Conservation (phyloP, 2,329 filamentous ascomycete species). For the Colletotrichum sp. region DNA sequence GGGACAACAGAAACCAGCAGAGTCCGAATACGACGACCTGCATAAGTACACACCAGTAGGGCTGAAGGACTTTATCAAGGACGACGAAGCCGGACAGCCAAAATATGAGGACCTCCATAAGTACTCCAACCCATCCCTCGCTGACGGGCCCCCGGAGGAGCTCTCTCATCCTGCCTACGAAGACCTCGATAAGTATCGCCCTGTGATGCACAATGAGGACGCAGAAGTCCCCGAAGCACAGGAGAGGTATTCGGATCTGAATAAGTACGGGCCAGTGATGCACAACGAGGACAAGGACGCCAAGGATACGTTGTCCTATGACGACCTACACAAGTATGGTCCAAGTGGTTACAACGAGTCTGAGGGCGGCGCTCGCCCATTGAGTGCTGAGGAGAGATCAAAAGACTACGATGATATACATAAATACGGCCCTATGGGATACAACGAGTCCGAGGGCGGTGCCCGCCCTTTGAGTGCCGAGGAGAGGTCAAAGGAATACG, state of each 20-base stretch:
- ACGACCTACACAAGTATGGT: conserved; percentile 41
- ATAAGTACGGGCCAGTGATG: conserved; percentile 23
- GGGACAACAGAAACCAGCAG: conserved; percentile 7
- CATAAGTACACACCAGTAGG: conserved; percentile 40
- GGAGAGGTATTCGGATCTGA: conserved; percentile 21
- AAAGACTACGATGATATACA: conserved; percentile 42
- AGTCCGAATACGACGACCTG: conserved; percentile 45
- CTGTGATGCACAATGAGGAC: conserved; percentile 38
- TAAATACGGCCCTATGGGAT: conserved; percentile 34
- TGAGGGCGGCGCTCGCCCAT: conserved; percentile 31
- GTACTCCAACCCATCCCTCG: conserved; percentile 28
- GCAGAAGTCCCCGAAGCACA: conserved; percentile 16
- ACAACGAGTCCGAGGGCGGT: conserved; percentile 31
- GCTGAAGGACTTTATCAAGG: conserved; percentile 1
- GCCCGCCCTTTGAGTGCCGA: conserved; percentile 23
- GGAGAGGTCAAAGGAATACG: conserved; percentile 40
- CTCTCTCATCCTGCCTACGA: conserved; percentile 32
- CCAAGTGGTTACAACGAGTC: conserved; percentile 42
- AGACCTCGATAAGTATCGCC: conserved; percentile 38
- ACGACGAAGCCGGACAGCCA: background rate
- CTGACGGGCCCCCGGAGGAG: conserved; percentile 24
- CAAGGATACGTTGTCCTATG: conserved; percentile 42
- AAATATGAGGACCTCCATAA: conserved; percentile 41
- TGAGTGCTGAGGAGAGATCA: conserved; percentile 42
- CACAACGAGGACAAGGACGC: conserved; percentile 40